phyloP scores from a whole-genome alignment of 805 yeast species.

The Saturnispora serradocipensis region DNA sequence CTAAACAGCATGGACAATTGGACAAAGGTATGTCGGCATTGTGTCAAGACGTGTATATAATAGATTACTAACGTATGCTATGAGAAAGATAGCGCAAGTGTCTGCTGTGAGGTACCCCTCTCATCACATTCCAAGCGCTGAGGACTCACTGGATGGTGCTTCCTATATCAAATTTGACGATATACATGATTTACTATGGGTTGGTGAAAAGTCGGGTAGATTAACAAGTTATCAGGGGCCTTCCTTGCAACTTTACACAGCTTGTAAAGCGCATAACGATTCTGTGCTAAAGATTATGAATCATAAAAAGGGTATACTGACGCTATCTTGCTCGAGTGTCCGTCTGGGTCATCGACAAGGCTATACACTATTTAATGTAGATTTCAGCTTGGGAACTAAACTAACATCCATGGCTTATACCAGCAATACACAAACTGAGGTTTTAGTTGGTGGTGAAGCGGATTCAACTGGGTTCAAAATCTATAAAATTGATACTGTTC shows the following conservation, averaged over 20 bases:
- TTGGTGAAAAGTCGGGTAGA: conserved; percentile 60
- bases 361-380: conserved; percentile 29
- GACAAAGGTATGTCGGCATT: conserved; percentile 5
- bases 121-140: conserved; percentile 12
- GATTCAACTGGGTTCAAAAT: conserved; percentile 25
- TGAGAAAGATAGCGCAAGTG: conserved; percentile 2
- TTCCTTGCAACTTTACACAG: conserved; percentile 45
- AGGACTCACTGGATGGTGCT: conserved; percentile 16
- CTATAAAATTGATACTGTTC: conserved; percentile 34
- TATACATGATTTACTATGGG: conserved; percentile 74
- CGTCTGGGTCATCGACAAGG: conserved; percentile 53
- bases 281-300: conserved; percentile 45
- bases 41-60: too few relatives aligned
- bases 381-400: conserved; percentile 24
- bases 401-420: conserved; percentile 35
- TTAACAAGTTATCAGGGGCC: conserved; percentile 36
- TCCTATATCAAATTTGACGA: conserved; percentile 50
- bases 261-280: conserved; percentile 43
- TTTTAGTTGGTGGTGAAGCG: conserved; percentile 35
- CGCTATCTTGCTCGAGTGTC: conserved; percentile 44
- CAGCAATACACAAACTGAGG: conserved; percentile 32
- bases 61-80: background rate
- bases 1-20: conserved; percentile 9
- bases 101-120: conserved; percentile 17
- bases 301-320: conserved; percentile 48